These are phyloP conservation scores for Trichophyton simii DNA, from an alignment of 2,329 filamentous ascomycete genomes.

Conservation along the genomic window DNA sequence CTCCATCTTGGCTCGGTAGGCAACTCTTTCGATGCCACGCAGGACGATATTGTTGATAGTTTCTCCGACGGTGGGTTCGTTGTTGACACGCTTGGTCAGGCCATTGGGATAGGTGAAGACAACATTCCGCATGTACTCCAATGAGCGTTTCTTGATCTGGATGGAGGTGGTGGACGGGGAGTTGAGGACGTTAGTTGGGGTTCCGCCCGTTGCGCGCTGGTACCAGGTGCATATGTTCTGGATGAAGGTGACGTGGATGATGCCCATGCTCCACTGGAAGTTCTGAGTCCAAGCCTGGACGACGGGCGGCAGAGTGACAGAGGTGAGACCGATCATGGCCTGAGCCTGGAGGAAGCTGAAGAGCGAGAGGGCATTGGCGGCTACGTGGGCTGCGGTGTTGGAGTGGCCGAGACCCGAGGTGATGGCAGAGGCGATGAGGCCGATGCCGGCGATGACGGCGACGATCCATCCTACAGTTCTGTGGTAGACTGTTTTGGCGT, in stretches of 20 bases:
- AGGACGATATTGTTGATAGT: constrained; percentile 42
- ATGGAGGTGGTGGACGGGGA: constrained; percentile 64
- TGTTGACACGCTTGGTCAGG: constrained; percentile 44
- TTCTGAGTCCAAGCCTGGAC: constrained; percentile 92
- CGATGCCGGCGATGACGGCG: constrained; percentile 74
- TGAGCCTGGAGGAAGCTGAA: constrained; percentile 92
- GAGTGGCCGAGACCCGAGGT: constrained; percentile 83
- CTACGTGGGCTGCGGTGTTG: constrained; percentile 88
- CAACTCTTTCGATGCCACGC: constrained; percentile 76
- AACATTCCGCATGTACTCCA: constrained; percentile 23
- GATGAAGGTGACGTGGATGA: constrained; percentile 77
- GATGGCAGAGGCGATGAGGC: constrained; percentile 71
- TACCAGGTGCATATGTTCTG: constrained; percentile 91
- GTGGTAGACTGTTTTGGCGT: constrained; percentile 83
- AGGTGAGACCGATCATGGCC: constrained; percentile 76
- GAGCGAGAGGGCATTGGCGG: constrained; percentile 83
- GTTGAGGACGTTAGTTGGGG: constrained; percentile 64
- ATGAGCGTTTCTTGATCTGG: constrained; percentile 61
- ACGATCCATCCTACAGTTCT: constrained; percentile 80
- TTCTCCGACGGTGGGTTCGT: constrained; percentile 40
- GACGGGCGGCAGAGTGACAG: constrained; percentile 70
- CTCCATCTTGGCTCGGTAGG: constrained; percentile 75
- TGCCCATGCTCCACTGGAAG: constrained; percentile 97
- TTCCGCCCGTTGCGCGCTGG: constrained; percentile 81
- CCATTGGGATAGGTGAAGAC: constrained; percentile 10